phyloP scores from a whole-genome alignment of 371 early-diverging fungal genomes.

The Rhizopus sp. region DNA sequence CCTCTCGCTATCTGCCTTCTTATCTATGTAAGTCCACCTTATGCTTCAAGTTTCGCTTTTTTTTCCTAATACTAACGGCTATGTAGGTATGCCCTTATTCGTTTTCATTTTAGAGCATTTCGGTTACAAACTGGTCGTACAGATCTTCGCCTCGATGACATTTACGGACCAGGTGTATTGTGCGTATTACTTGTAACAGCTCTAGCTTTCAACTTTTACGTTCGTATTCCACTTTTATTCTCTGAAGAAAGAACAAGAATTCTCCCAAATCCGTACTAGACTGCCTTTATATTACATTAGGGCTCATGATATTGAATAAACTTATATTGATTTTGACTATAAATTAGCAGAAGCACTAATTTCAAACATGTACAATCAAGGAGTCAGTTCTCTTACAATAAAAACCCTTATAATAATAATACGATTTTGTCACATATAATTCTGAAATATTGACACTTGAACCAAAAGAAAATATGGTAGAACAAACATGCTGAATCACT shows the following conservation, averaged over 20 bases:
- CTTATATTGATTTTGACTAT: no score
- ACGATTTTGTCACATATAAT: no score
- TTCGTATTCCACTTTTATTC: constrained; percentile 26
- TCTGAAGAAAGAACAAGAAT: background rate
- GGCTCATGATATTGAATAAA: no score
- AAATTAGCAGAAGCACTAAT: no score
- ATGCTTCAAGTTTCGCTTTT: background rate
- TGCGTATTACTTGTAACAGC: constrained; percentile 72
- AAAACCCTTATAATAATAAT: no score
- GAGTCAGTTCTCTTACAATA: no score
- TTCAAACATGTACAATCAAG: no score
- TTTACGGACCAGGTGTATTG: constrained; percentile 73
- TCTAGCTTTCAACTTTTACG: constrained; percentile 39
- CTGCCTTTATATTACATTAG: no score
- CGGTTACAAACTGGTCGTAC: constrained; percentile 34
- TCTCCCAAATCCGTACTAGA: background rate
- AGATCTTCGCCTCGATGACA: constrained; percentile 37
- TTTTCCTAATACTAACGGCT: background rate
- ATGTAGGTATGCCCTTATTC: constrained; percentile 36
- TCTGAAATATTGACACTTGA: no score
- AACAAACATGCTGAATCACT: no score
- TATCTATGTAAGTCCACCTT: constrained; percentile 27
- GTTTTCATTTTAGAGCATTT: constrained; percentile 43
- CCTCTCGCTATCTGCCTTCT: constrained; percentile 27
- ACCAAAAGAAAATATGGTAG: no score